These are phyloP conservation scores for Tubosaeta sp. DNA, from an alignment of 768 basidiomycete species.

Conservation along the genomic window DNA sequence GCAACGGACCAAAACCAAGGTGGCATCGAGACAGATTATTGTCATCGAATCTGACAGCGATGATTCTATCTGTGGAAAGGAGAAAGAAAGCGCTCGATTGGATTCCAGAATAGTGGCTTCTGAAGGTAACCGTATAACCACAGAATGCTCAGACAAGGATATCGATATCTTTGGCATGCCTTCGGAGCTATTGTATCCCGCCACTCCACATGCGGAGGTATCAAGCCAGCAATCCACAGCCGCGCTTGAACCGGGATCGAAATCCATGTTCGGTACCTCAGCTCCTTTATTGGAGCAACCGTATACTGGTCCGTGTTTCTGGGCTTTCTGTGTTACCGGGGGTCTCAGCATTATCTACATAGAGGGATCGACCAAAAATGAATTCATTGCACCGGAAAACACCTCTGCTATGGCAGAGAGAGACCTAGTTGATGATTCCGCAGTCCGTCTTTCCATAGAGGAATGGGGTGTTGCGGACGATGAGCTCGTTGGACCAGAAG, in stretches of 20 bases:
- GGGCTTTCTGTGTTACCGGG: background rate
- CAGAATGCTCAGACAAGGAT: background rate
- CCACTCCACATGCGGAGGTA: background rate
- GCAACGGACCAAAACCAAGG: background rate
- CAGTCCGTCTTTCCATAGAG: constrained; percentile 31
- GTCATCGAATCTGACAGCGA: constrained; percentile 65
- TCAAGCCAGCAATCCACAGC: background rate
- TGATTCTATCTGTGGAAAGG: constrained; percentile 7
- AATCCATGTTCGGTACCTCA: constrained; percentile 18
- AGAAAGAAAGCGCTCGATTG: background rate
- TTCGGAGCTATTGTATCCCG: constrained; percentile 21
- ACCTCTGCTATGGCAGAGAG: background rate
- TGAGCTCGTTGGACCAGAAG: constrained; percentile 42
- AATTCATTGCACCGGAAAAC: background rate
- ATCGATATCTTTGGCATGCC: constrained; percentile 20
- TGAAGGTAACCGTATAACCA: background rate
- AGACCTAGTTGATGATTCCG: background rate
- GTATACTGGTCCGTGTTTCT: constrained; percentile 12
- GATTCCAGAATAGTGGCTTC: background rate
- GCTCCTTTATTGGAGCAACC: constrained; percentile 11
- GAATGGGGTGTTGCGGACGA: constrained; percentile 78
- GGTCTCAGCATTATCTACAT: constrained; percentile 5
- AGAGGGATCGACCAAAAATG: background rate
- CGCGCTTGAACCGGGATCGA: background rate
- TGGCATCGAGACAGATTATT: constrained; percentile 41